Evolutionary conservation across 345 rosid genomes (phyloP).

Genomic region (Raphanus sativus): DNA sequence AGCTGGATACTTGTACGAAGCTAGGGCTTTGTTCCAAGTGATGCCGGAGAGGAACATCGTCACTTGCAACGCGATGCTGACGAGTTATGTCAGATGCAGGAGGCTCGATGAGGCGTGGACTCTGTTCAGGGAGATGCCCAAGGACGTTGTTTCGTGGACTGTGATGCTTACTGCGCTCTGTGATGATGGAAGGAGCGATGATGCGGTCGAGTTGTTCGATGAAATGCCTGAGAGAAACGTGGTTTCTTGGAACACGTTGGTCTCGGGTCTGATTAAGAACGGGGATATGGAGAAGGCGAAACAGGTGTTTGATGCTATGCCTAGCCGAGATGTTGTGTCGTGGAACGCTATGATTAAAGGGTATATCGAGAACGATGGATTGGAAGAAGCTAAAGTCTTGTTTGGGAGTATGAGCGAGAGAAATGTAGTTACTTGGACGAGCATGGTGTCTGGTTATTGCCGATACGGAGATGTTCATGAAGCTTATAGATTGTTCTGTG

Average conservation of each 20-base stretch:
- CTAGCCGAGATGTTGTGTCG: conserved; percentile 47
- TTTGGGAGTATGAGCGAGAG: conserved; percentile 27
- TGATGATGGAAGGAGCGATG: conserved; percentile 47
- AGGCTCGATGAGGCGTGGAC: conserved; percentile 46
- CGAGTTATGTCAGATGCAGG: conserved; percentile 48
- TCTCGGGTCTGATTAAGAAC: conserved; percentile 53
- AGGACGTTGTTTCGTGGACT: conserved; percentile 68
- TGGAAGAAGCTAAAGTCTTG: conserved; percentile 54
- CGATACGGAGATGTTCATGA: conserved; percentile 44
- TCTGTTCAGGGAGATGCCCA: conserved; percentile 57
- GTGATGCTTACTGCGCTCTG: conserved; percentile 51
- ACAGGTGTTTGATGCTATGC: conserved; percentile 48
- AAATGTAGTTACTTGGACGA: conserved; percentile 76
- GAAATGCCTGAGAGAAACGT: conserved; percentile 64
- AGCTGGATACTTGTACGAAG: conserved; percentile 53
- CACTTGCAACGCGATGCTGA: conserved; percentile 63
- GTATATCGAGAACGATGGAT: conserved; percentile 46
- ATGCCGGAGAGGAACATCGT: conserved; percentile 57
- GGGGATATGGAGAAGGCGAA: conserved; percentile 53
- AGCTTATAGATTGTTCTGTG: conserved; percentile 50
- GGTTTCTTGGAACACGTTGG: conserved; percentile 66
- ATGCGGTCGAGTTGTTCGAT: conserved; percentile 51
- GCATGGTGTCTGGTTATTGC: conserved; percentile 56
- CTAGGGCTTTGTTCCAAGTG: conserved; percentile 50
- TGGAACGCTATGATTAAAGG: conserved; percentile 63